Base-by-base conservation (phyloP, 2,329 filamentous ascomycete species). In the Tolypocladium endophyticum region DNA sequence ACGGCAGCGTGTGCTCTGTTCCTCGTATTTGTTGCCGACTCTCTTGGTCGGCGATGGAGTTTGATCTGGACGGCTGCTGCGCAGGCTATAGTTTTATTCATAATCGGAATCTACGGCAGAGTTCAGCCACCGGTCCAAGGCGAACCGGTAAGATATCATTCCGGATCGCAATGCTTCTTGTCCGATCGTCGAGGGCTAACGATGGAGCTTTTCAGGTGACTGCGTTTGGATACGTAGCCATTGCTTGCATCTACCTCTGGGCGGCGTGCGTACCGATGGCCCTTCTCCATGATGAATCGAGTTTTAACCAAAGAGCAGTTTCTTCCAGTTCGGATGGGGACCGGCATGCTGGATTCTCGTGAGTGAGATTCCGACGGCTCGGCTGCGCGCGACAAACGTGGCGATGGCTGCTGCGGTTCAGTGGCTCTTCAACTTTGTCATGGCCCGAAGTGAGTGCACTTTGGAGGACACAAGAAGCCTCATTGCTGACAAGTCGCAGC, bases 391-490 rank as follows among this genome's bases (percentile, higher is more conserved):
- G 23, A 74, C 87, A 64, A 89, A 89, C 66, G 87, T 90, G 8
- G 81, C 86, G 1, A 77, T 90, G 55, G 87, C 81, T 0, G 86
- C 87, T 0, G 84, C 83, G 1, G 88, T 84, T 0, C 86, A 90
- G 67, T 89, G 87, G 87, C 71, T 90, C 5, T 89, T 90, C 72
- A 90, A 90, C 69, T 88, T 90, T 62, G 81, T 89, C 12, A 84
- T 90, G 60, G 87, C 87, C 1, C 76, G 85, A 60, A 84, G 70
- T 72, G 63, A 66, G 70, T 66, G 33, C 30, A 33, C 30, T 43
- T 2, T 5, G 28, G 8, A 25, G 6, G 18, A 52, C 3, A 38
- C 43, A 4, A 56, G 61, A 30, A 58, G 53, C 12, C 52, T 60
- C 38, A 58, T 30, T 35, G 35, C 28, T 25, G 50, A 54, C 30